Base-by-base conservation (phyloP, 2,329 filamentous ascomycete genomes). In the Fusarium sp. region DNA sequence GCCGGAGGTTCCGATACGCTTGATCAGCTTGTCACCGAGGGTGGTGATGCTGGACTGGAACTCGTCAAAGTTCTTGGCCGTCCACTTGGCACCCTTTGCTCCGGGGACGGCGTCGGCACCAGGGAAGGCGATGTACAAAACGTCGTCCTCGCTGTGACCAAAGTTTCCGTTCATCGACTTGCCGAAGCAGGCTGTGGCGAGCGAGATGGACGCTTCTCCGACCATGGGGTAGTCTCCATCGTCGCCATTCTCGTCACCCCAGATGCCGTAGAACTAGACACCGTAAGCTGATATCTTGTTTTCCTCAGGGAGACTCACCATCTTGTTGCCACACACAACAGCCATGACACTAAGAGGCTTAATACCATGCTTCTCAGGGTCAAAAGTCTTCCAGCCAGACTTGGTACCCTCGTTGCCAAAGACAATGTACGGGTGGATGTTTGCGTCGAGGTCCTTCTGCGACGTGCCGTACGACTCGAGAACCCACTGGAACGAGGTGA, bases 121-220 rank as follows among this genome's bases (percentile, higher is more conserved):
- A 0, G 83, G 83, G 76, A 93, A 93, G 0, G 88, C 91, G 58
- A 93, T 84, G 79, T 89, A 92, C 39, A 93, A 80, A 0, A 92
- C 88, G 78, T 93, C 90, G 37, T 89, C 85, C 18, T 83, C 80
- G 45, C 85, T 85, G 79, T 92, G 87, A 1, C 91, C 91, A 64
- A 81, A 83, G 78, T 91, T 82, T 4, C 90, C 91, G 41, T 82
- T 88, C 35, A 92, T 82, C 2, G 78, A 78, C 7, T 83, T 81
- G 4, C 89, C 89, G 77, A 86, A 92, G 78, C 90, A 92, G 23
- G 87, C 82, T 35, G 88, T 88, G 3, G 88, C 90, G 9, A 92
- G 83, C 2, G 88, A 87, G 72, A 92, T 86, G 30, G 88, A 88
- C 0, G 88, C 85, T 74, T 92, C 90, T 41, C 90, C 90, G 0